A percentile compares a stretch with the other conserved stretches of the same genome.
These are phyloP conservation scores for Podospora pseudocomata DNA, from an alignment of 495 filamentous ascomycete species.

Conservation along the genomic window DNA sequence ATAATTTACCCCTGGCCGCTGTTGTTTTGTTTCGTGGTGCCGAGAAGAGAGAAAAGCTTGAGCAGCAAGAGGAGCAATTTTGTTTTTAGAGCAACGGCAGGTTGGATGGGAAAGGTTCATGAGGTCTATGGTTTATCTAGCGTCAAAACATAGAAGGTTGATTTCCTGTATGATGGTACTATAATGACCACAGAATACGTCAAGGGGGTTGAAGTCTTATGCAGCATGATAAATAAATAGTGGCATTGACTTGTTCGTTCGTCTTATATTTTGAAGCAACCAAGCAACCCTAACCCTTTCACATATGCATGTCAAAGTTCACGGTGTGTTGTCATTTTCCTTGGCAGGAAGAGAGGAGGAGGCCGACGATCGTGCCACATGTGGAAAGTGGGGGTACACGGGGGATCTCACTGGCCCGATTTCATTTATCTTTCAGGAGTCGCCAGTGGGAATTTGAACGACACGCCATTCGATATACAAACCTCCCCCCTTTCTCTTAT, in stretches of 20 bases:
- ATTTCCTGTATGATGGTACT: neutral
- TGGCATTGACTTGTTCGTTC: neutral
- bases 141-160: conserved; percentile 12
- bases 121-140: conserved; percentile 6
- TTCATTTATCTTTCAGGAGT: neutral
- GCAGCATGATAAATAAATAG: neutral
- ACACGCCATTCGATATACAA: neutral
- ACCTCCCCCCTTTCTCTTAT: neutral
- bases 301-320: neutral
- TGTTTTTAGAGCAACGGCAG: conserved; percentile 2
- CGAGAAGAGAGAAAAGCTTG: neutral
- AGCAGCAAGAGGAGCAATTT: conserved; percentile 1
- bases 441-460: neutral
- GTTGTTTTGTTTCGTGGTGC: conserved; percentile 1
- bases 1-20: conserved; percentile 4
- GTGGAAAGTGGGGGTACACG: conserved; percentile 1
- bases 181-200: neutral
- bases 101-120: conserved; percentile 10
- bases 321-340: neutral
- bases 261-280: neutral
- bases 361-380: conserved; percentile 12
- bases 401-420: neutral
- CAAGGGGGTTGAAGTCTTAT: neutral
- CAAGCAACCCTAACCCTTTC: conserved; percentile 4
- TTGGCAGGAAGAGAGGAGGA: neutral